phyloP scores from a whole-genome alignment of 2,329 filamentous ascomycete species.

The Colletotrichum sp. region DNA sequence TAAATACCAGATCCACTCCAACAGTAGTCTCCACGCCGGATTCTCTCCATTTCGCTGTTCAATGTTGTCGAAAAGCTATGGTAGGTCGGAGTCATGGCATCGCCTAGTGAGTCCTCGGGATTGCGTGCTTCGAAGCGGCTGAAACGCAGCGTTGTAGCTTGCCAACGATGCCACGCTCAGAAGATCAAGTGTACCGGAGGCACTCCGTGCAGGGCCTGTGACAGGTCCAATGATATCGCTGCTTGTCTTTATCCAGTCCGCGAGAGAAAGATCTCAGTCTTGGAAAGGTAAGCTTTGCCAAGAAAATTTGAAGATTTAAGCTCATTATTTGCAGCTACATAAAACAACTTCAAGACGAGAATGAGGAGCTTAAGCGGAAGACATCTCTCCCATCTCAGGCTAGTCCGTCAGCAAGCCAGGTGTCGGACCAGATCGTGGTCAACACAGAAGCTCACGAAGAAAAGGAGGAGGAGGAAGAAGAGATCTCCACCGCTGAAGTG shows the following conservation, averaged over 20 bases:
- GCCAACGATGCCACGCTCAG: slow-evolving; percentile 46
- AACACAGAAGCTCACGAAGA: slow-evolving; percentile 31
- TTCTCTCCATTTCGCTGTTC: background rate
- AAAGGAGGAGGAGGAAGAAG: slow-evolving; percentile 6
- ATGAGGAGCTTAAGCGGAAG: slow-evolving; percentile 11
- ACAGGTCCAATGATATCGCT: slow-evolving; percentile 36
- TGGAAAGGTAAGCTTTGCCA: slow-evolving; percentile 9
- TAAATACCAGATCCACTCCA: background rate
- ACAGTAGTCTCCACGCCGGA: background rate
- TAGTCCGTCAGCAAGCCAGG: slow-evolving; percentile 9
- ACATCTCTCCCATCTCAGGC: background rate
- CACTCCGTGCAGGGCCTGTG: slow-evolving; percentile 45
- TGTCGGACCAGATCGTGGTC: slow-evolving; percentile 28
- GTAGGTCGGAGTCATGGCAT: background rate
- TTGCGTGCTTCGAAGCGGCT: background rate
- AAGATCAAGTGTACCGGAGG: slow-evolving; percentile 52
- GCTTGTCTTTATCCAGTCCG: slow-evolving; percentile 43
- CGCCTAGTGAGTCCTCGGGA: background rate
- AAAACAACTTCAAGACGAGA: slow-evolving; percentile 22
- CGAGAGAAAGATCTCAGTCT: slow-evolving; percentile 44
- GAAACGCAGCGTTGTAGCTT: slow-evolving; percentile 20
- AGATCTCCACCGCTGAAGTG: background rate
- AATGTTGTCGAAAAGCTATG: background rate
- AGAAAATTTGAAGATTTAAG: slow-evolving; percentile 24
- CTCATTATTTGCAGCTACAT: slow-evolving; percentile 10